These are phyloP conservation scores for Pseudoturritis turrita DNA, from an alignment of 345 rosid species.

Conservation along the genomic window DNA sequence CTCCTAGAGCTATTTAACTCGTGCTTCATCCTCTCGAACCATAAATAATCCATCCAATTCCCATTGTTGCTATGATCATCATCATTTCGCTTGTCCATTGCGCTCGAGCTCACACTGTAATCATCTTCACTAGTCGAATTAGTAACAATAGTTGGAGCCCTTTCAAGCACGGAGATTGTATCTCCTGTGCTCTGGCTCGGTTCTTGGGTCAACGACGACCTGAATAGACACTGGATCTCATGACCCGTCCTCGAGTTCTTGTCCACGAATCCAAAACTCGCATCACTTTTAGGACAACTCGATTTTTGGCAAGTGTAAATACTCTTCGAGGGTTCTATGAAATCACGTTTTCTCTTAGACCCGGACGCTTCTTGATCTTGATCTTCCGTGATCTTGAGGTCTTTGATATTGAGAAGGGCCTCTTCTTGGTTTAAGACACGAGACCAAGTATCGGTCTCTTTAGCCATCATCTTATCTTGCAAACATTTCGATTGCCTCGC, in stretches of 20 bases:
- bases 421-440: slow-evolving; percentile 57
- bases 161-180: not conserved
- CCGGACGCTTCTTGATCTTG: slow-evolving; percentile 5
- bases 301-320: slow-evolving; percentile 34
- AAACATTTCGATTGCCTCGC: slow-evolving; percentile 59
- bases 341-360: not conserved
- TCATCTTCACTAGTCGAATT: slow-evolving; percentile 16
- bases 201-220: not conserved
- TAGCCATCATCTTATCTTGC: slow-evolving; percentile 66
- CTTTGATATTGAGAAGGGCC: slow-evolving; percentile 22
- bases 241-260: slow-evolving; percentile 46
- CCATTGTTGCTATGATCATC: not conserved
- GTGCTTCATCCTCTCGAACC: slow-evolving; percentile 16
- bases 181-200: slow-evolving; percentile 5
- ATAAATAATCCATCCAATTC: slow-evolving; percentile 10
- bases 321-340: not conserved
- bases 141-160: slow-evolving; percentile 16
- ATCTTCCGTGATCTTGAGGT: slow-evolving; percentile 37
- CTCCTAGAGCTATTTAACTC: slow-evolving; percentile 21
- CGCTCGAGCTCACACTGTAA: not conserved
- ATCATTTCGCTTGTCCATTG: slow-evolving; percentile 3
- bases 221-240: slow-evolving; percentile 27
- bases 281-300: slow-evolving; percentile 29
- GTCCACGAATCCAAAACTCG: slow-evolving; percentile 32
- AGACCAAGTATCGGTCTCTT: slow-evolving; percentile 54